Evolutionary conservation across 164 flowering plant genomes (phyloP).

Genomic region (Sedum album): DNA sequence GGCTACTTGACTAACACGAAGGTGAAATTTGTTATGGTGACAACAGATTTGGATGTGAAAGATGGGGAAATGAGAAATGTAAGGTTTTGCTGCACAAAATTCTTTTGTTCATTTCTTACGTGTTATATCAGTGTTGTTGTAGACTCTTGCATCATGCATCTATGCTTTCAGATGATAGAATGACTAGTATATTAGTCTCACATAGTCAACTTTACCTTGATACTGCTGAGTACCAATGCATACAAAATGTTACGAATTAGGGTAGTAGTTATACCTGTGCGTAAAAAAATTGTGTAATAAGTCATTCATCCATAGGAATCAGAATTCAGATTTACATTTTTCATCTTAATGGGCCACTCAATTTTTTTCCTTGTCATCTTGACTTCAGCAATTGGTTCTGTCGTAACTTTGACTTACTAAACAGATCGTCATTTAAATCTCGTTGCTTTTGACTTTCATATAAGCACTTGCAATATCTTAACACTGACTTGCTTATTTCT

Average conservation of each 20-base stretch:
- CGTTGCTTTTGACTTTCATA: not conserved
- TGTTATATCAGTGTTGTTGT: not conserved
- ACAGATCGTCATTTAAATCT: no score
- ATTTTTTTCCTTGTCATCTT: no score
- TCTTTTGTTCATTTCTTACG: not conserved
- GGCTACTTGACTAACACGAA: constrained; percentile 79
- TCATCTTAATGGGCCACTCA: no score
- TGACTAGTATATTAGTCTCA: no score
- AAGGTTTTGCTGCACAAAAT: constrained; percentile 23
- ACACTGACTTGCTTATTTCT: not conserved
- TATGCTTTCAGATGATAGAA: not conserved
- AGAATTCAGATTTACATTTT: no score
- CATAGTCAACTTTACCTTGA: no score
- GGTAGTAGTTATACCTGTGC: no score
- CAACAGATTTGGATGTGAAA: constrained; percentile 82
- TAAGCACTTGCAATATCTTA: not conserved
- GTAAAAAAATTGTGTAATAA: no score
- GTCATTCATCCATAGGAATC: not conserved
- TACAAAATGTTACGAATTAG: no score
- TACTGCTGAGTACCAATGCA: no score
- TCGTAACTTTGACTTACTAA: no score
- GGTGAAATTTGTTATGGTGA: constrained; percentile 91
- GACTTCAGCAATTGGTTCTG: no score
- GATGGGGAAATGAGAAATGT: constrained; percentile 97
- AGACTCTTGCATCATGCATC: not conserved